Base-by-base conservation (phyloP, 176 grass and related monocot genomes). In the Panicum miliaceum region DNA sequence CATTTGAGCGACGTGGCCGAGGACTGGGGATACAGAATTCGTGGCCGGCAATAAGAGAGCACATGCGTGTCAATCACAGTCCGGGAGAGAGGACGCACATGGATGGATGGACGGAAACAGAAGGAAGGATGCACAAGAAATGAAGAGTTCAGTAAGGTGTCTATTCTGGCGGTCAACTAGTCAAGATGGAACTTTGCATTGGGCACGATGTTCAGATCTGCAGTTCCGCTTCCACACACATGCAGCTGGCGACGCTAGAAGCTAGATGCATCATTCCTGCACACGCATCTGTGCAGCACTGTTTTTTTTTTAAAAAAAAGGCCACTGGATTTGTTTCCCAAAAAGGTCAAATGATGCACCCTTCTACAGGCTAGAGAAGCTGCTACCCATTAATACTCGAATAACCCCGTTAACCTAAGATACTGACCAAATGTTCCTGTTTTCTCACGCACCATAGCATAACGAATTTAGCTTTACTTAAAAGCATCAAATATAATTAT, bases 31-130 rank as follows among this genome's bases (percentile, higher is more conserved):
- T 47, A 48, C 34, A 12, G 3, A 75, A 87, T 9, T 47, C 63
- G 20, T 46, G 8, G 23, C 9, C 56, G 22, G 42, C 8, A 53
- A 71, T 23, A 37, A 27, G 12, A 19, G 4, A 27, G 43, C 78
- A 90, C 83, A 57, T 82, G 83, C 88, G 47, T 77, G 64, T 14
- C 64, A 46, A 80, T 68, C 59, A 67, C 70, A 74, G 25, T 40
- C 78, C 73, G 40, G 16, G 8, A 40, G 71, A 22, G 35, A 63
- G 58, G 58, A 47, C 3, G 57, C 87, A 67, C 81, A 84, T 71
- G 73, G 53, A 69, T 71, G 73, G 53, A 69, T 20, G 58, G 66
- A 72, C 45, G 52, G 20, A 36, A 65, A 73, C 46, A 73, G 73
- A 88, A 75, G 59, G 84, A 68, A 42, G 53, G 34, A 81, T 70